Evolutionary conservation across 805 yeast species (phyloP).

Genomic region (Candida succiphila): DNA sequence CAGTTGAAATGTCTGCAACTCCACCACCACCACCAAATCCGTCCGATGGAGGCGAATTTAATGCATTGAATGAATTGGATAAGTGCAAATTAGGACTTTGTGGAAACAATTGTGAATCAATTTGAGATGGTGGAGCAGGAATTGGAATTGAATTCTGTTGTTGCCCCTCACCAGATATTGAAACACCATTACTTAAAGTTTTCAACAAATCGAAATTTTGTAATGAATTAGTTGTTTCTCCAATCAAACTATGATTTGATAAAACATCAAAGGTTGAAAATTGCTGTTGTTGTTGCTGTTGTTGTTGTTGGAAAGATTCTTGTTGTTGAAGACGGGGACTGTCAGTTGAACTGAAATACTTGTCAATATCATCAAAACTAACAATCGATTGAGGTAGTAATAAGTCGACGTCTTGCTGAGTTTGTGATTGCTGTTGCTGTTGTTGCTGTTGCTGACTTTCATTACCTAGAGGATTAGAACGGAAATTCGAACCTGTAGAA

Average conservation of each 20-base stretch:
- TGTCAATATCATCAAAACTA: conserved; percentile 14
- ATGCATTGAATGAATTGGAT: too few relatives aligned
- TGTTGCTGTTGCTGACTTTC: neutral
- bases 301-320: too few relatives aligned
- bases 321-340: too few relatives aligned
- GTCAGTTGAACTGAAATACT: neutral
- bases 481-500: neutral
- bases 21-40: conserved; percentile 1
- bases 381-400: conserved; percentile 20
- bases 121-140: conserved; percentile 2
- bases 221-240: too few relatives aligned
- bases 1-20: conserved; percentile 4
- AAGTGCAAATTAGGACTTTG: conserved; percentile 9
- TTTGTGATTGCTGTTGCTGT: conserved; percentile 2
- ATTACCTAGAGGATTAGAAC: neutral
- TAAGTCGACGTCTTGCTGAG: conserved; percentile 13
- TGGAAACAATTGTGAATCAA: conserved; percentile 5
- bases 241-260: conserved; percentile 4
- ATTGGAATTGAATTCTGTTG: too few relatives aligned
- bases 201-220: too few relatives aligned
- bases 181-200: conserved; percentile 5
- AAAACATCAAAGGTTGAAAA: conserved; percentile 8
- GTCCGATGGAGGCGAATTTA: conserved; percentile 2
- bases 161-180: conserved; percentile 3
- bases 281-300: conserved; percentile 1